Evolutionary conservation across 2,329 filamentous ascomycete species (phyloP).

Genomic region (Blastomyces gilchristii): DNA sequence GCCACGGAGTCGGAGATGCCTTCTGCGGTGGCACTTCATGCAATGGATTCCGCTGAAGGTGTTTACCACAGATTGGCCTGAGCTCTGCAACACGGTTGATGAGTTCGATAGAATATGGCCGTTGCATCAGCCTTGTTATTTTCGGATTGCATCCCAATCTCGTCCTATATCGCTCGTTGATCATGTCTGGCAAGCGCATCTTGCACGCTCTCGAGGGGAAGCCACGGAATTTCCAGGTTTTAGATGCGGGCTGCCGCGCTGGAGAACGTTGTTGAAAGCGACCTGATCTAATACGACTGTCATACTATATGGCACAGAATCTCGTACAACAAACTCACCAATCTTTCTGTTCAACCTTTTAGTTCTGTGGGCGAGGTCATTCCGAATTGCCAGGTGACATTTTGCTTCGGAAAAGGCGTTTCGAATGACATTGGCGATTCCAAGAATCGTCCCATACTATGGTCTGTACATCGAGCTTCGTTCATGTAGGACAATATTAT

Average conservation of each 20-base stretch:
- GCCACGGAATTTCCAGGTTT: background rate
- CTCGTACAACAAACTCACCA: background rate
- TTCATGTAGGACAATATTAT: constrained; percentile 1
- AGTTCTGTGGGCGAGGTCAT: background rate
- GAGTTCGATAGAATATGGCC: background rate
- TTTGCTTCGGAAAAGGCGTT: background rate
- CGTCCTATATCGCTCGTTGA: background rate
- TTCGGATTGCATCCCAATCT: background rate
- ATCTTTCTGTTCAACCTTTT: background rate
- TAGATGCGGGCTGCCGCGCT: background rate
- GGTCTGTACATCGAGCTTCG: background rate
- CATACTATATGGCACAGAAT: background rate
- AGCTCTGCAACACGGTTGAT: too few species aligned
- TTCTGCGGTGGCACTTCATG: background rate
- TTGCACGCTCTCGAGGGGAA: background rate
- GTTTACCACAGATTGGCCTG: background rate
- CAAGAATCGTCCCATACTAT: background rate
- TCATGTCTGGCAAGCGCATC: background rate
- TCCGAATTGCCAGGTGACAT: background rate
- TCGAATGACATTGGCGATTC: background rate
- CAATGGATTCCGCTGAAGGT: background rate
- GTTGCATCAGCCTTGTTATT: background rate
- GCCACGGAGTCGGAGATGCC: background rate
- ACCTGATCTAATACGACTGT: background rate
- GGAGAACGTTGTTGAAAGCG: background rate